Conservation (phyloP, 441 rosid genomes). For the Corymbia calophylla region DNA sequence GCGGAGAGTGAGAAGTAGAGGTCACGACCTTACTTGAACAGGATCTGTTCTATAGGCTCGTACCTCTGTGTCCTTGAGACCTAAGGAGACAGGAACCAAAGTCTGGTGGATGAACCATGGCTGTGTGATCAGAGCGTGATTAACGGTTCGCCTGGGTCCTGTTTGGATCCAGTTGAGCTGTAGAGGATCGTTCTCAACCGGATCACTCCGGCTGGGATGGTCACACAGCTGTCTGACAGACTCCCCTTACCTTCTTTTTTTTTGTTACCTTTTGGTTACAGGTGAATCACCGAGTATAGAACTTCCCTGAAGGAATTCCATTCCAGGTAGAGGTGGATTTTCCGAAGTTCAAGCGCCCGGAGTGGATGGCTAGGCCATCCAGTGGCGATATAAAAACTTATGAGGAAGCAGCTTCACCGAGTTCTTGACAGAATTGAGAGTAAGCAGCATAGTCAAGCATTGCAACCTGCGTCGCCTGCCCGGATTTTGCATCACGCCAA, state of each 20-base stretch:
- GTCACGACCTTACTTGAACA: slow-evolving; percentile 6
- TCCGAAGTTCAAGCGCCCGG: not conserved
- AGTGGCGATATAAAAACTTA: too few relatives aligned
- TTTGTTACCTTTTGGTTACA: not conserved
- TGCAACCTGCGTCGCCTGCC: not conserved
- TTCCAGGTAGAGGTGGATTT: not conserved
- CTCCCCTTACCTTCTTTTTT: not conserved
- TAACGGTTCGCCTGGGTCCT: not conserved
- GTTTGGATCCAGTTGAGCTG: fast-evolving
- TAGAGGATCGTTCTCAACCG: slow-evolving; percentile 2
- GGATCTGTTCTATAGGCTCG: slow-evolving; percentile 12
- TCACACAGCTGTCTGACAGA: slow-evolving; percentile 2
- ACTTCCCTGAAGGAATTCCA: not conserved
- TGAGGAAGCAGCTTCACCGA: not conserved
- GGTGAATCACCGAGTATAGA: not conserved
- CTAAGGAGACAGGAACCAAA: not conserved
- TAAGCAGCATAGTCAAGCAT: not conserved
- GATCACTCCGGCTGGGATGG: not conserved
- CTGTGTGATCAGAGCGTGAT: not conserved
- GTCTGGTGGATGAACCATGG: not conserved
- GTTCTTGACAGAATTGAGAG: not conserved
- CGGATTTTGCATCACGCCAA: not conserved
- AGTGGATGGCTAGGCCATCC: too few relatives aligned
- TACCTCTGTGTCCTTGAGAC: not conserved
- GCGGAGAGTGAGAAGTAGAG: fast-evolving